Evolutionary conservation across 1,284 basidiomycete species (phyloP).

Genomic region (Rhizopogon hawkerae): DNA sequence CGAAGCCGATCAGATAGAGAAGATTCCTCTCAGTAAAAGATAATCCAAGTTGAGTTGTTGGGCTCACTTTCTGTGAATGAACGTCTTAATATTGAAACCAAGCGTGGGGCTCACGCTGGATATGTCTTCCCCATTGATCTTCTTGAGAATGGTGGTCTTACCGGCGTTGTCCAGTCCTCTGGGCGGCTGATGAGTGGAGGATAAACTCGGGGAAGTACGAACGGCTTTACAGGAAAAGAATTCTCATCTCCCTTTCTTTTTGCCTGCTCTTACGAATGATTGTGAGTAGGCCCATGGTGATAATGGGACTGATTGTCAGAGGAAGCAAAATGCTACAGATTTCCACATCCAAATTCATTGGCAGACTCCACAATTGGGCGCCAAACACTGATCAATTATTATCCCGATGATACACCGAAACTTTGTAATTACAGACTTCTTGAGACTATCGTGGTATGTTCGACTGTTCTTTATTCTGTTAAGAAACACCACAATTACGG

Average conservation of each 20-base stretch:
- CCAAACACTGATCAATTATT: background rate
- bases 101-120: slow-evolving; percentile 85
- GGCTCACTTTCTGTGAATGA: slow-evolving; percentile 79
- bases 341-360: background rate
- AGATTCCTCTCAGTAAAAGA: slow-evolving; percentile 15
- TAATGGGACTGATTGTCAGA: background rate
- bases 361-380: no score
- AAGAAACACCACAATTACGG: background rate
- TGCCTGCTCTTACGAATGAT: slow-evolving; percentile 95
- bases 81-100: slow-evolving; percentile 98
- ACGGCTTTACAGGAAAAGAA: slow-evolving; percentile 79
- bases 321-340: background rate
- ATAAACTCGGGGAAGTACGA: slow-evolving; percentile 5
- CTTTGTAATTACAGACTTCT: background rate
- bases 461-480: background rate
- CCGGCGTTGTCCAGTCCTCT: slow-evolving; percentile 99
- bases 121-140: slow-evolving; percentile 87
- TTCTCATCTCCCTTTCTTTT: slow-evolving; percentile 93
- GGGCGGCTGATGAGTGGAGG: slow-evolving; percentile 15
- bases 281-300: slow-evolving; percentile 80
- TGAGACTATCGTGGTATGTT: background rate
- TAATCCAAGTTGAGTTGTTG: slow-evolving; percentile 15
- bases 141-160: slow-evolving; percentile 97
- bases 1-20: slow-evolving; percentile 17
- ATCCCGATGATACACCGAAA: background rate